A percentile compares a stretch with the other conserved stretches of the same genome.
phyloP scores from a whole-genome alignment of 176 grass and related monocot species.

The Tillandsia fasciculata region DNA sequence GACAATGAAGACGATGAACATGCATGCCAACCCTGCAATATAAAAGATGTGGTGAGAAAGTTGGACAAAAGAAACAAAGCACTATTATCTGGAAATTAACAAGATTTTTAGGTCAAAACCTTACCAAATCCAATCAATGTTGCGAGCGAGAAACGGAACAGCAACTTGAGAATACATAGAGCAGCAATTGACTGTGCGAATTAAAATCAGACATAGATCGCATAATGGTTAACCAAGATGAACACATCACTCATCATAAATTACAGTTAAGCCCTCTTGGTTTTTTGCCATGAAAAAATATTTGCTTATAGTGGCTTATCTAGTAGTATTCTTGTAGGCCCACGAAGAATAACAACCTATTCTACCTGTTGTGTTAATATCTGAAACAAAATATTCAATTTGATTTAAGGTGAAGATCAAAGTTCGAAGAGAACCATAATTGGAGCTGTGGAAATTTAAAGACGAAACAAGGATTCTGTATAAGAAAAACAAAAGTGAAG shows the following conservation, averaged over 20 bases:
- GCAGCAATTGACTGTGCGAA: conserved; percentile 36
- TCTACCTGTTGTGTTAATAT: no score
- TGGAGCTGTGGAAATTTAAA: neutral
- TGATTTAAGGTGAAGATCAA: neutral
- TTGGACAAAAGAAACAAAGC: neutral
- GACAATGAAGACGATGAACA: conserved; percentile 79
- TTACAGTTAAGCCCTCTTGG: neutral
- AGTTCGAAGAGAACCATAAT: neutral
- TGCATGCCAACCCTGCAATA: conserved; percentile 50
- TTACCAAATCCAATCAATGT: conserved; percentile 62
- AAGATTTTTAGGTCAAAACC: conserved; percentile 10
- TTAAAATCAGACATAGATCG: conserved; percentile 32
- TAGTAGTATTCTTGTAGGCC: no score
- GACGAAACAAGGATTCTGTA: neutral
- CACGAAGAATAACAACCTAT: no score
- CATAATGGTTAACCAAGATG: neutral
- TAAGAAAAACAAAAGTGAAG: neutral
- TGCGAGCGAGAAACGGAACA: conserved; percentile 50
- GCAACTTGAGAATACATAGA: conserved; percentile 52
- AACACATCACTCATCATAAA: conserved; percentile 18
- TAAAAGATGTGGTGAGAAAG: neutral
- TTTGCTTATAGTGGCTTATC: no score
- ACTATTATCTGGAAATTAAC: neutral
- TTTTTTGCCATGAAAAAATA: no score
- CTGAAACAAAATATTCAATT: neutral